Conservation (phyloP, 2,329 filamentous ascomycete species). For the Sarocladium strictum region DNA sequence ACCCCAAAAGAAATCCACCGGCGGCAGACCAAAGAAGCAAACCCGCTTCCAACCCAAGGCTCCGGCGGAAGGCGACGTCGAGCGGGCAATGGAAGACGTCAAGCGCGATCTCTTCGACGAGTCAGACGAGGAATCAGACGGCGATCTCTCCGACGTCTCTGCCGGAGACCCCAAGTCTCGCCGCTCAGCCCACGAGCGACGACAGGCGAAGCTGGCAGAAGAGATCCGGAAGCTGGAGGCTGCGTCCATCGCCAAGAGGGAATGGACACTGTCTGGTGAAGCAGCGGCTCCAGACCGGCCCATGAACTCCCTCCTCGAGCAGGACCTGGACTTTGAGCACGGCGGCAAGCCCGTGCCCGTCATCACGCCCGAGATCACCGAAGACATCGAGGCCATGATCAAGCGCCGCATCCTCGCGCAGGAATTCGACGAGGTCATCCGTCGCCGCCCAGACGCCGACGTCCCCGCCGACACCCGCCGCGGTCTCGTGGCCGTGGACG, state of each 20-base stretch:
- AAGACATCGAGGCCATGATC: constrained; percentile 88
- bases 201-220: constrained; percentile 77
- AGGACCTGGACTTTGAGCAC: constrained; percentile 94
- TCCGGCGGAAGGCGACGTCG: constrained; percentile 60
- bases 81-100: constrained; percentile 80
- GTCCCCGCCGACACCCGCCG: constrained; percentile 57
- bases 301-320: constrained; percentile 84
- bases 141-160: constrained; percentile 59
- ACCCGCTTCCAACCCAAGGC: constrained; percentile 33
- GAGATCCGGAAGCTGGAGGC: constrained; percentile 90
- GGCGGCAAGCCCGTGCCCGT: constrained; percentile 91
- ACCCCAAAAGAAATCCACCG: constrained; percentile 64
- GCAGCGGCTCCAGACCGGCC: constrained; percentile 77
- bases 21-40: constrained; percentile 36
- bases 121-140: constrained; percentile 55
- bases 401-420: constrained; percentile 85
- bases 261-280: constrained; percentile 89
- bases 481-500: constrained; percentile 74
- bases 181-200: constrained; percentile 77
- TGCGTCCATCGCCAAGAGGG: constrained; percentile 79
- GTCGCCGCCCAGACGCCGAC: constrained; percentile 70
- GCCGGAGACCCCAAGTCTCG: constrained; percentile 66
- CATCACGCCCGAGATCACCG: constrained; percentile 84
- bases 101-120: constrained; percentile 89
- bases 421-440: constrained; percentile 88